Base-by-base conservation (phyloP, 768 basidiomycete species). In the Lactarius quietus region DNA sequence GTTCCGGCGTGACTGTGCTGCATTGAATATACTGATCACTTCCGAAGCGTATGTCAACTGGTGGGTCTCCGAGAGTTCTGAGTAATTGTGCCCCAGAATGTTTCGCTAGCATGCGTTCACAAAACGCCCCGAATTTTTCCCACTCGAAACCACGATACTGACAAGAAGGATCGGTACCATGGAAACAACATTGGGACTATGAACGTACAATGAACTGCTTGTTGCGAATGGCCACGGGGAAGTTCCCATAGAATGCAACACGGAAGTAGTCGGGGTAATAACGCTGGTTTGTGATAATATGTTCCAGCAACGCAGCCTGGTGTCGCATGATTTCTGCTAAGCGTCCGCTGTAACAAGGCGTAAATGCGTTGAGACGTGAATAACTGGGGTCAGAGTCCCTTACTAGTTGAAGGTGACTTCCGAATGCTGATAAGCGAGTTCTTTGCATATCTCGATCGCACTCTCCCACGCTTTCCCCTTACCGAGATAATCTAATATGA, bases 391-490 rank as follows among this genome's bases (percentile, higher is more conserved):
- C 45, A 20, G 33, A 38, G 33, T 8, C 41, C 72, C 89, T 53
- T 78, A 95, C 89, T 95, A 94, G 74, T 95, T 92, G 80, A 91
- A 96, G 7, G 95, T 93, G 61, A 93, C 83, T 73, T 89, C 87
- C 18, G 90, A 84, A 77, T 98, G 95, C 74, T 98, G 94, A 66
- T 79, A 85, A 17, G 89, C 89, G 29, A 98, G 78, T 71, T 98
- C 96, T 76, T 92, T 92, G 78, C 93, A 95, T 57, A 98, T 90
- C 55, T 93, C 90, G 63, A 97, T 87, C 3, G 94, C 96, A 59
- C 84, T 89, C 76, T 98, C 96, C 85, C 93, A 98, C n/a, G 96
- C 95, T 72, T 96, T 95, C 12, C 95, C 96, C 76, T 95, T 92
- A 57, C 93, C 92, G 26, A 98, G 84, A 71, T 95, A 94, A 73